Base-by-base conservation (phyloP, 2,329 filamentous ascomycete genomes). In the Colletotrichum lini region DNA sequence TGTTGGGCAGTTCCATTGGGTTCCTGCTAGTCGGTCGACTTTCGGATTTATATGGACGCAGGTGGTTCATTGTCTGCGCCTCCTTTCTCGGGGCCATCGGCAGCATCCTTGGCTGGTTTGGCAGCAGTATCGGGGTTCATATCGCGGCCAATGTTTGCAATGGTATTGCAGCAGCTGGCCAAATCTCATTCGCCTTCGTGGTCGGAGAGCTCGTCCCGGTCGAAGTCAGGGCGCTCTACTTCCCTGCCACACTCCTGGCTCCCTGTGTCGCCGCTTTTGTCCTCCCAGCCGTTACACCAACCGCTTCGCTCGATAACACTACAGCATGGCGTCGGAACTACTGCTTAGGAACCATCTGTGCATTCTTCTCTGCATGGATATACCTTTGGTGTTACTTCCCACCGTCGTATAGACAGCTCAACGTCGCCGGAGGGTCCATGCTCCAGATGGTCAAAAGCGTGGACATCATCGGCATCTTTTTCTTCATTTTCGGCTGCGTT, bases 311-410 rank as follows among this genome's bases (percentile, higher is more conserved):
- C 30, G 79, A 84, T 59, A 86, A 85, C 0, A 76, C 73, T 4
- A 75, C 80, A 4, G 77, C 79, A 21, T 88, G 86, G 86, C 80
- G 86, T 50, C 87, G 85, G 84, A 82, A 78, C 66, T 89, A 85
- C 75, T 87, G 85, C 73, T 74, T 88, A 4, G 83, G 82, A 67
- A 83, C 84, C 73, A 84, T 86, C 63, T 78, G 84, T 66, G 81
- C 79, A 45, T 79, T 78, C n/a, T 68, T 84, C 26, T 78, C 82
- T 13, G 74, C 84, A 2, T 74, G 80, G 2, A 78, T 85, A 8
- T 86, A 82, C 67, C 77, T 78, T 44, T 79, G 85, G 72, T 83
- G 84, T 66, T 88, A 87, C 76, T 82, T 83, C 72, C 86, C 84
- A 30, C 85, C 86, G 0, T 82, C 80, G 9, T 86, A 82, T 75